Evolutionary conservation across 257 asterid genomes (phyloP).

Genomic region (Anisodus tanguticus): DNA sequence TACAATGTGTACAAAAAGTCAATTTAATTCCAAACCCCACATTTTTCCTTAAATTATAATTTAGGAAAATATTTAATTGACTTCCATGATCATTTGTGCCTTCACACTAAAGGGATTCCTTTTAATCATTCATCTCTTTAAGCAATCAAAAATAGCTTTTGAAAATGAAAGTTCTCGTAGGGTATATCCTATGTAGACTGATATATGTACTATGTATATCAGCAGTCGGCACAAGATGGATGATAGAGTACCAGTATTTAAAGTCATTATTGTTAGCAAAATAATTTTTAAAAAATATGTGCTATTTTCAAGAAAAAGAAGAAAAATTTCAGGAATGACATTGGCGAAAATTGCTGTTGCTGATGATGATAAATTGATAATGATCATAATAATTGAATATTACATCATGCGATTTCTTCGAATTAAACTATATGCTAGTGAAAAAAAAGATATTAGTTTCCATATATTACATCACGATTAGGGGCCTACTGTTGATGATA

Average conservation of each 20-base stretch:
- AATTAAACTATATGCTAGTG: neutral
- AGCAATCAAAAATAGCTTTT: neutral
- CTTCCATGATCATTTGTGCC: constrained; percentile 26
- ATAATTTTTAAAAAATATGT: neutral
- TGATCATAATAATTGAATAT: constrained; percentile 6
- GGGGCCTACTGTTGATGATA: constrained; percentile 4
- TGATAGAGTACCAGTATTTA: neutral
- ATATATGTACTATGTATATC: neutral
- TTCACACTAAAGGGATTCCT: constrained; percentile 34
- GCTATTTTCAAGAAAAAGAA: neutral
- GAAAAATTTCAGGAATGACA: neutral
- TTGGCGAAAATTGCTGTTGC: neutral
- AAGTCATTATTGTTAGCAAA: neutral
- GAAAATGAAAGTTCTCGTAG: neutral
- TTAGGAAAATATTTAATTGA: constrained; percentile 3
- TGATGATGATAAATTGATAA: neutral
- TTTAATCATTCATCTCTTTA: constrained; percentile 15
- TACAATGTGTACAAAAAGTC: constrained; percentile 32
- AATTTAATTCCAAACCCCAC: constrained; percentile 33
- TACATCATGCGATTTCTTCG: neutral
- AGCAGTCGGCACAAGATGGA: neutral
- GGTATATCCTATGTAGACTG: neutral
- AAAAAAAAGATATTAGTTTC: neutral
- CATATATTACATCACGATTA: neutral
- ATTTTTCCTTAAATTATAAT: neutral